Base-by-base conservation (phyloP, 73 alveolate species). In the Loxodes magnus region DNA sequence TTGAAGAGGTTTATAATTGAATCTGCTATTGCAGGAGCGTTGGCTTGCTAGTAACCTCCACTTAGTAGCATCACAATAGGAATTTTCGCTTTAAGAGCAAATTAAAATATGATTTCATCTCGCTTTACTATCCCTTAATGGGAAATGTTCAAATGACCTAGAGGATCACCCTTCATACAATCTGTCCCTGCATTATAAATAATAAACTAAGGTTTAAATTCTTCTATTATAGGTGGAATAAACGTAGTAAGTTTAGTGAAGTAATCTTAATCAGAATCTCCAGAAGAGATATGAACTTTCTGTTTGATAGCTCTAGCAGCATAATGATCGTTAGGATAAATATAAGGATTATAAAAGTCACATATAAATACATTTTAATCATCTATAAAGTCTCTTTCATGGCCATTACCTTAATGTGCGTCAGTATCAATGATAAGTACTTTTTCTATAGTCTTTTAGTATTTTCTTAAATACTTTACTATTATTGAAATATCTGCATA, bases 331-430 rank as follows among this genome's bases (percentile, higher is more conserved):
- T 73, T 79, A 5, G 96, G 96, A 29, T 75, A 84, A 4, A 84
- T 84, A 41, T 52, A 21, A 6, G 74, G 82, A 38, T 82, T 79
- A 61, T 51, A 84, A 39, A 70, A 67, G 53, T 84, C 96, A n/a
- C 74, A 22, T 7, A 84, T 84, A 24, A 31, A 56, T n/a, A 63
- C 74, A 30, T 77, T 57, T 25, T 16, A 34, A 39, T 79, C 90
- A 23, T 58, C 54, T 2, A 69, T 30, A 52, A 80, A 75, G 46
- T 84, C 96, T 57, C 88, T 73, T 57, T 79, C 88, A 42, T 84
- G 91, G 5, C 96, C 96, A 52, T 84, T 84, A 4, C 96, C 96
- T 64, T 84, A 44, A 57, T 84, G 96, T 12, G 96, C 96, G 59
- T 84, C 96, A 10, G 80, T 51, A 36, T 84, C 96, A 2, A 84